phyloP scores from a whole-genome alignment of 2,329 filamentous ascomycete genomes.

The Phaeophleospora eucalypticola region DNA sequence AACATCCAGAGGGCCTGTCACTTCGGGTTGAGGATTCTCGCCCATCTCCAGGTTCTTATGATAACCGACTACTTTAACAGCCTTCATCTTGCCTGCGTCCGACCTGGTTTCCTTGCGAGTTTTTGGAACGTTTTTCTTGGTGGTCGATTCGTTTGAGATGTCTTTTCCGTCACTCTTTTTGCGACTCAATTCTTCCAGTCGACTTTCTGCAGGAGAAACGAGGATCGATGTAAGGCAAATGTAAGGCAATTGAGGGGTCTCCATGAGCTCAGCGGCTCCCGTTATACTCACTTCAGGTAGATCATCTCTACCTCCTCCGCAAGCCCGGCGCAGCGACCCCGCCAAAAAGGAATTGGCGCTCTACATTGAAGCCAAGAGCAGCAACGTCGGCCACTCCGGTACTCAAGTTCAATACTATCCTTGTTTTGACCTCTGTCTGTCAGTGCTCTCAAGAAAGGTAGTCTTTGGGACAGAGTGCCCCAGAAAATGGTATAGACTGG shows the following conservation, averaged over 20 bases:
- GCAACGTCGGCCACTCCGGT: too few species aligned
- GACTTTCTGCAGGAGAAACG: too few species aligned
- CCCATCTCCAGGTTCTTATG: constrained; percentile 23
- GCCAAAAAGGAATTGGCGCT: background rate
- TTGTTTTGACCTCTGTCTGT: too few species aligned
- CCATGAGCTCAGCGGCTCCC: background rate
- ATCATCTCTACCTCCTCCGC: background rate
- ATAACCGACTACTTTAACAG: constrained; percentile 24
- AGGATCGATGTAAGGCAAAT: background rate
- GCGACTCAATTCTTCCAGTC: background rate
- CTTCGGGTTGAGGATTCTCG: constrained; percentile 22
- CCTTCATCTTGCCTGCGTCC: constrained; percentile 18
- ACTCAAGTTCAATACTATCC: background rate
- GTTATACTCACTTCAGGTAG: background rate
- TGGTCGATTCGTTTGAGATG: too few species aligned
- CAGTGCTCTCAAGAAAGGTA: too few species aligned
- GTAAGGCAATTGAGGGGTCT: background rate
- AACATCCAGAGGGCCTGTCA: constrained; percentile 22
- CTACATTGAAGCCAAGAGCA: too few species aligned
- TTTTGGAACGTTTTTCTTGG: too few species aligned
- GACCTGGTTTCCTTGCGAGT: too few species aligned
- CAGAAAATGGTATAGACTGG: too few species aligned
- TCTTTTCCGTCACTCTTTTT: background rate
- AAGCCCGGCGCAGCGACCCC: background rate
- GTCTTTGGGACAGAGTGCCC: too few species aligned